Conservation (phyloP, 345 rosid genomes). For the Abelmoschus esculentus region DNA sequence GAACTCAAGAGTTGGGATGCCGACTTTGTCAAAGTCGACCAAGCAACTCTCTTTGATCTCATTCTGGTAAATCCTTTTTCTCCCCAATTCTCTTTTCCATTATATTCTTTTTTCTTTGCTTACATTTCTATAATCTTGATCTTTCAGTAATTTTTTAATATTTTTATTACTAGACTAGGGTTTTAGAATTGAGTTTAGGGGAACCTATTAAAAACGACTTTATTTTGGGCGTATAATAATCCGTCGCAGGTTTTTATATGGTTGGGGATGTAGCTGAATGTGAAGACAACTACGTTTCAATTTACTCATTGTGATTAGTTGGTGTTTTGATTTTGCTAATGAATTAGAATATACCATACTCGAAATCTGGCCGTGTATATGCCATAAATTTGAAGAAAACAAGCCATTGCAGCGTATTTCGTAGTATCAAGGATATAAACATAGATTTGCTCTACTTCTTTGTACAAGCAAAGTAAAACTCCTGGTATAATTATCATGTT, state of each 20-base stretch:
- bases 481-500: neutral
- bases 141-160: neutral
- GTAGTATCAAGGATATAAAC: neutral
- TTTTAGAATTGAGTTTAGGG: neutral
- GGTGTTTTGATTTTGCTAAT: neutral
- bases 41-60: slow-evolving; percentile 40
- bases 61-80: slow-evolving; percentile 23
- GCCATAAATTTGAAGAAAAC: neutral
- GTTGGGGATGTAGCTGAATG: neutral
- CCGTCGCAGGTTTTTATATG: neutral
- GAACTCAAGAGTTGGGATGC: slow-evolving; percentile 46
- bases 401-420: neutral
- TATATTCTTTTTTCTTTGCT: neutral
- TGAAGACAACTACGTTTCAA: neutral
- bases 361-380: no score
- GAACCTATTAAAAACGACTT: neutral
- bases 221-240: neutral
- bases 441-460: neutral
- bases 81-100: neutral
- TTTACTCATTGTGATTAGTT: neutral
- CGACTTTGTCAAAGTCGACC: slow-evolving; percentile 47
- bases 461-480: no score
- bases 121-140: neutral
- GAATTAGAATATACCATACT: neutral
- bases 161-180: neutral